Conservation (phyloP, 2,329 filamentous ascomycete species). For the Diplodia seriata region DNA sequence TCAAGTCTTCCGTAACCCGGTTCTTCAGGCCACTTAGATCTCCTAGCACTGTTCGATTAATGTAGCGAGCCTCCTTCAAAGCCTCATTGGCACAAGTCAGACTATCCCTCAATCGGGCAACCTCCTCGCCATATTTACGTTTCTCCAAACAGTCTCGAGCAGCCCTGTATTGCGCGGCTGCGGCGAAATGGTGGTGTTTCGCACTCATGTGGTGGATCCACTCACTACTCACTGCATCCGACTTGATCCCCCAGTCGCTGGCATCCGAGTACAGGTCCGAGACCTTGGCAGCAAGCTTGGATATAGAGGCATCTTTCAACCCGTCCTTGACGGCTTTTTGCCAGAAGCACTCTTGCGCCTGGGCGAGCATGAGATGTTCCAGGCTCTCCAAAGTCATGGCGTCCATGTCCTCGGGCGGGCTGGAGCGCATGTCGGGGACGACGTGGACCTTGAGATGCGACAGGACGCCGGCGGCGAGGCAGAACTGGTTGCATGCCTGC, state of each 20-base stretch:
- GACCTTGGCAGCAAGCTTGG: constrained; percentile 87
- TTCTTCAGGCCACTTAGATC: constrained; percentile 85
- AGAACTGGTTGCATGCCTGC: constrained; percentile 87
- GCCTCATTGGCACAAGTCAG: constrained; percentile 84
- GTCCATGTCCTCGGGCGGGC: constrained; percentile 96
- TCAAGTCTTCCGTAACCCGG: constrained; percentile 84
- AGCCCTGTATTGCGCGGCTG: constrained; percentile 90
- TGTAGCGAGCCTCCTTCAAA: constrained; percentile 80
- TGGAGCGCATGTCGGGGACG: constrained; percentile 80
- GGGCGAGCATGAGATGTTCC: constrained; percentile 82
- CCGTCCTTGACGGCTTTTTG: constrained; percentile 94
- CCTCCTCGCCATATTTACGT: constrained; percentile 92
- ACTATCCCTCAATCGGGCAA: constrained; percentile 83
- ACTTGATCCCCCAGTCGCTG: constrained; percentile 85
- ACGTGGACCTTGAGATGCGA: constrained; percentile 77
- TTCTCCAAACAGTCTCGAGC: constrained; percentile 93
- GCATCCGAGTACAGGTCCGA: constrained; percentile 89
- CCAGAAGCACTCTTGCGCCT: constrained; percentile 98
- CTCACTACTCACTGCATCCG: constrained; percentile 85
- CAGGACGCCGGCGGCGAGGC: constrained; percentile 83
- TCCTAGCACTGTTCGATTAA: constrained; percentile 80
- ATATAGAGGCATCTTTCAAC: constrained; percentile 89
- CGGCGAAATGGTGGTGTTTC: constrained; percentile 96
- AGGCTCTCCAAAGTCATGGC: constrained; percentile 82
- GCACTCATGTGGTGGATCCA: constrained; percentile 99